phyloP scores from a whole-genome alignment of 768 basidiomycete genomes.

The Naganishia kalamii region DNA sequence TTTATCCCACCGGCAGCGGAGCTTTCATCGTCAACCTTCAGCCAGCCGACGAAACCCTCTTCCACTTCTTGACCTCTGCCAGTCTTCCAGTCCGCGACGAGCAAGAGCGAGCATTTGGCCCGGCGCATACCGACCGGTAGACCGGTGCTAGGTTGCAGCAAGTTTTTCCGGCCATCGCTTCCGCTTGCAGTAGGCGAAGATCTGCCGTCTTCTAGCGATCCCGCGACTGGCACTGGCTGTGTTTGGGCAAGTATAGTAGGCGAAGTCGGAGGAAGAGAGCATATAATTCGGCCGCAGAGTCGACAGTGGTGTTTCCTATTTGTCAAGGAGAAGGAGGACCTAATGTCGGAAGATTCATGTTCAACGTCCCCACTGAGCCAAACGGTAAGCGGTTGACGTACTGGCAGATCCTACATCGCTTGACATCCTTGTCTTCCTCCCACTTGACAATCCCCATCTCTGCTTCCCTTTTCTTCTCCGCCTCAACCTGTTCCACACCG shows the following conservation, averaged over 20 bases:
- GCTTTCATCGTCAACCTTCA: slow-evolving; percentile 51
- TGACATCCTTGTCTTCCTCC: slow-evolving; percentile 73
- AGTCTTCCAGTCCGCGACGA: slow-evolving; percentile 70
- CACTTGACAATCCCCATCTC: slow-evolving; percentile 93
- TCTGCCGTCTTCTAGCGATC: not conserved
- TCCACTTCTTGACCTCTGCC: slow-evolving; percentile 73
- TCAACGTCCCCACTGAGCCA: slow-evolving; percentile 30
- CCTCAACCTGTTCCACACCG: slow-evolving; percentile 51
- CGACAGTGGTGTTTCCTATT: slow-evolving; percentile 96
- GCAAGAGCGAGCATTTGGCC: slow-evolving; percentile 39
- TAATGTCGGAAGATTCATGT: slow-evolving; percentile 37
- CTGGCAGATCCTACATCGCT: slow-evolving; percentile 79
- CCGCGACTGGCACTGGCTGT: slow-evolving; percentile 37
- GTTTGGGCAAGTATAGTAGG: slow-evolving; percentile 33
- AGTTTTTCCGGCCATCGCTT: not conserved
- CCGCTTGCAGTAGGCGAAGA: not conserved
- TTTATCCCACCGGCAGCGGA: slow-evolving; percentile 48
- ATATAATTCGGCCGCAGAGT: slow-evolving; percentile 83
- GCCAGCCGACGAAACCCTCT: slow-evolving; percentile 47
- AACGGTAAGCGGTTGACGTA: slow-evolving; percentile 41
- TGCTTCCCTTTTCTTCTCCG: slow-evolving; percentile 68
- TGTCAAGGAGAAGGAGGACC: slow-evolving; percentile 73
- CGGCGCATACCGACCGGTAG: slow-evolving; percentile 39
- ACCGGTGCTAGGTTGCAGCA: slow-evolving; percentile 20
- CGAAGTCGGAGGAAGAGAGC: slow-evolving; percentile 72